Evolutionary conservation across 768 basidiomycete species (phyloP), one percentile per base, ranked within the genome.

Genomic region (Tulasnella sp.): DNA sequence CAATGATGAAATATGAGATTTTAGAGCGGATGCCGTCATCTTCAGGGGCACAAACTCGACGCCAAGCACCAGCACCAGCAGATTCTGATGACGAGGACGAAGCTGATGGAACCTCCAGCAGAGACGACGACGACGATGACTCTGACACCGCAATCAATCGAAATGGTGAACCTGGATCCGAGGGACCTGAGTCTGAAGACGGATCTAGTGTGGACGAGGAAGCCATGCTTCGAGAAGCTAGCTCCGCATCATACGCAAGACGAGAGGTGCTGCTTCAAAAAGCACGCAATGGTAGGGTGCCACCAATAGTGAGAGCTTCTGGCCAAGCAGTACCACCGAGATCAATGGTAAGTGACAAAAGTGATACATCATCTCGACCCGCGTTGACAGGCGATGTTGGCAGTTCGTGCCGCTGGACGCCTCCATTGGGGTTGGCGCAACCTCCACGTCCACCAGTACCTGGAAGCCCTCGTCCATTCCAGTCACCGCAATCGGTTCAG

Each of bases 21-120:
- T 44, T 59, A 1, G 57, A 59, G 31, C 27, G 57, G 9, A 31
- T 46, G 4, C 34, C 34, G 15, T 24, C 34, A 15, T 34, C 22
- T 8, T 15, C 31, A 19, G n/a, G 21, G 2, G 29, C 46, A 22
- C 25, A 22, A 4, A 49, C 30, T 25, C 15, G 12, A 48, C 21
- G n/a, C n/a, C 46, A 11, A 22, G 19, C 46, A 10, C 34, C 45
- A 17, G 24, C 19, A 3, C 29, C 44, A 21, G 30, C 49, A 21
- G 57, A 59, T 41, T 59, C 57, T 8, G 57, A 59, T 17, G 57
- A 59, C 49, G 57, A 59, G 31, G 48, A 59, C 21, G 17, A 29
- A 2, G 48, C 22, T 21, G 45, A 31, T 27, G 48, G 49, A n/a
- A n/a, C n/a, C 19, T 21, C 27, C 7, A 29, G 2, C 29, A 59